A percentile compares a stretch with the other conserved stretches of the same genome.
phyloP scores from a whole-genome alignment of 2,329 filamentous ascomycete species.

The Coniochaeta sp. region DNA sequence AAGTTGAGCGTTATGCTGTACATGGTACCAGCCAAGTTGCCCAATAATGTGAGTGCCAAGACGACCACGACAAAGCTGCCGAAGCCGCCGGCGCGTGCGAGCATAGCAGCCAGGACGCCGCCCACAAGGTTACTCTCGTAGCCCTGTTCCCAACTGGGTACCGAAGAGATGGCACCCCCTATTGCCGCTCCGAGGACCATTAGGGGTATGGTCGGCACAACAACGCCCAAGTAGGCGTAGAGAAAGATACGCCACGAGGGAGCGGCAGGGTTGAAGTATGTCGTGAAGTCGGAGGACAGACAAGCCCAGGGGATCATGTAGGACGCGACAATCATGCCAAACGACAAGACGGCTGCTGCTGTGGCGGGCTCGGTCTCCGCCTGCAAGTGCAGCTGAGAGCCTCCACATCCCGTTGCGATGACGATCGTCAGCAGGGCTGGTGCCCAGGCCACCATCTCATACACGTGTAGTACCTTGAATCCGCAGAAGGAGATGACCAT shows the following conservation, averaged over 20 bases:
- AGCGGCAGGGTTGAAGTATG: slow-evolving; percentile 51
- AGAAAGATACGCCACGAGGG: slow-evolving; percentile 30
- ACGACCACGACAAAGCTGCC: slow-evolving; percentile 56
- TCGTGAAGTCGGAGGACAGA: slow-evolving; percentile 52
- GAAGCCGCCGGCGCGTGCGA: slow-evolving; percentile 49
- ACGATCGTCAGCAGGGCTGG: slow-evolving; percentile 46
- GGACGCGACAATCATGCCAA: slow-evolving; percentile 53
- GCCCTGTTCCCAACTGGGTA: slow-evolving; percentile 44
- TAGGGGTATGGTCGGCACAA: slow-evolving; percentile 46
- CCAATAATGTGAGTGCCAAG: slow-evolving; percentile 48
- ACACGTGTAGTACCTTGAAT: slow-evolving; percentile 48
- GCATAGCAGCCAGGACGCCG: slow-evolving; percentile 53
- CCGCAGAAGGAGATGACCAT: slow-evolving; percentile 57
- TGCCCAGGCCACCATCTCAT: slow-evolving; percentile 51
- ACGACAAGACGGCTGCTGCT: slow-evolving; percentile 42
- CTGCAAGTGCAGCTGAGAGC: slow-evolving; percentile 40
- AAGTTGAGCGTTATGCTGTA: slow-evolving; percentile 60
- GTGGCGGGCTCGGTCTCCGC: slow-evolving; percentile 29
- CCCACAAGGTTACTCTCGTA: slow-evolving; percentile 48
- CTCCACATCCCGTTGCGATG: slow-evolving; percentile 48
- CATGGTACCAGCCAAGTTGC: slow-evolving; percentile 51
- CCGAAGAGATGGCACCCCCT: slow-evolving; percentile 47
- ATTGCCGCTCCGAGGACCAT: slow-evolving; percentile 61
- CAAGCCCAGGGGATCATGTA: slow-evolving; percentile 58
- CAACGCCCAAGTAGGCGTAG: slow-evolving; percentile 50